These are phyloP conservation scores for Primulina tabacum DNA, from an alignment of 257 asterid species.

Conservation along the genomic window DNA sequence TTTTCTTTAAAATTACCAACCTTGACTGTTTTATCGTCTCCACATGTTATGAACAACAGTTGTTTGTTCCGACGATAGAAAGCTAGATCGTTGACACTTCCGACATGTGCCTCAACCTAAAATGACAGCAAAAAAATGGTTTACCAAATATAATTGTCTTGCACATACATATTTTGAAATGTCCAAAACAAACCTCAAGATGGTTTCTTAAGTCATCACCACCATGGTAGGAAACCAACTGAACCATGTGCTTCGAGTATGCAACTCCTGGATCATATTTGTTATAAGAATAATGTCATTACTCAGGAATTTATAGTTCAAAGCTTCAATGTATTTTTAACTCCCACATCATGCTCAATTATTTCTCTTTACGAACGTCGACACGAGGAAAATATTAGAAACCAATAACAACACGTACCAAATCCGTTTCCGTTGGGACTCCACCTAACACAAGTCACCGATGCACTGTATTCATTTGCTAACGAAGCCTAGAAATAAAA, in stretches of 20 bases:
- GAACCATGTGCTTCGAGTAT: slow-evolving; percentile 73
- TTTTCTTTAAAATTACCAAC: slow-evolving; percentile 30
- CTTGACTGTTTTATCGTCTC: slow-evolving; percentile 69
- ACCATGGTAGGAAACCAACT: slow-evolving; percentile 44
- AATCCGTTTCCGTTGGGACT: slow-evolving; percentile 58
- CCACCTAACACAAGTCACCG: slow-evolving; percentile 67
- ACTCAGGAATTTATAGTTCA: neutral
- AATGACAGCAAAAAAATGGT: slow-evolving; percentile 20
- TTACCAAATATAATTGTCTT: slow-evolving; percentile 1
- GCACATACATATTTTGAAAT: slow-evolving; percentile 6
- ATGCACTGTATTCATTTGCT: slow-evolving; percentile 51
- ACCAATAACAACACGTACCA: slow-evolving; percentile 34
- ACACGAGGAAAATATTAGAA: neutral
- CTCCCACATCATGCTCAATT: neutral
- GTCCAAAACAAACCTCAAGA: slow-evolving; percentile 50
- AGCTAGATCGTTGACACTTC: slow-evolving; percentile 61
- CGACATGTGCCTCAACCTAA: slow-evolving; percentile 68
- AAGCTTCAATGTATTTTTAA: neutral
- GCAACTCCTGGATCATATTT: slow-evolving; percentile 55
- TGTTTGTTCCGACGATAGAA: slow-evolving; percentile 51
- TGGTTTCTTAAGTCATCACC: slow-evolving; percentile 46
- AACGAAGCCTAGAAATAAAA: slow-evolving; percentile 47
- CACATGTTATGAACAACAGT: slow-evolving; percentile 56
- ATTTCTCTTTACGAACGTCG: neutral
- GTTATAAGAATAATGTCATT: slow-evolving; percentile 13